Evolutionary conservation across 208 protist species (phyloP).

Genomic region (Leishmania lainsoni): DNA sequence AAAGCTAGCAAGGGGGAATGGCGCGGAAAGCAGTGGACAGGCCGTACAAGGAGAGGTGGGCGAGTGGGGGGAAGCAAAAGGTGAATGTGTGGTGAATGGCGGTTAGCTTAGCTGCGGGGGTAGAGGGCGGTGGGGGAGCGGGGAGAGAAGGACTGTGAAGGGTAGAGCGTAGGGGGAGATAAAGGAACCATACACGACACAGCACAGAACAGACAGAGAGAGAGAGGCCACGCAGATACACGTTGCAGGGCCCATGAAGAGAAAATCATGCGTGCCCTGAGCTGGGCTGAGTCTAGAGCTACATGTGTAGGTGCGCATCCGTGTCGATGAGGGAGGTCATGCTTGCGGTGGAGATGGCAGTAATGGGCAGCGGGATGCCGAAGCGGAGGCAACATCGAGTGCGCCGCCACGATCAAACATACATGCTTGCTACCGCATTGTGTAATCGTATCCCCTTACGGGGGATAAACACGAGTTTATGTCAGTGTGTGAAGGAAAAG

Average conservation of each 20-base stretch:
- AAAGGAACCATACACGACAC: background rate
- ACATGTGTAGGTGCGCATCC: background rate
- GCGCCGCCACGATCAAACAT: background rate
- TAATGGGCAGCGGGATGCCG: background rate
- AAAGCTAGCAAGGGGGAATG: background rate
- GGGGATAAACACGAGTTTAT: background rate
- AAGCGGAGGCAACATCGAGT: background rate
- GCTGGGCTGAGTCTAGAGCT: background rate
- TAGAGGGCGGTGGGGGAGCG: background rate
- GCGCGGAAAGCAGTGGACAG: background rate
- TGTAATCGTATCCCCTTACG: background rate
- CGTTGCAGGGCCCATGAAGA: background rate
- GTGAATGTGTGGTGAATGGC: background rate
- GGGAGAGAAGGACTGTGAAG: background rate
- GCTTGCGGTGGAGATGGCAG: background rate
- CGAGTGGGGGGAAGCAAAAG: constrained; percentile 1
- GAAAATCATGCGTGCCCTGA: background rate
- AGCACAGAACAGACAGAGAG: background rate
- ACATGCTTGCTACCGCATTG: background rate
- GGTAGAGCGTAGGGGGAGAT: background rate
- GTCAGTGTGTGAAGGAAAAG: background rate
- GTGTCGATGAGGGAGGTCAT: background rate
- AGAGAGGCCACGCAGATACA: background rate
- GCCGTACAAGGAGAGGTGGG: background rate
- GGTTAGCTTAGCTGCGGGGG: constrained; percentile 2